These are phyloP conservation scores for Tuber indicum DNA, from an alignment of 495 filamentous ascomycete genomes.

Conservation along the genomic window DNA sequence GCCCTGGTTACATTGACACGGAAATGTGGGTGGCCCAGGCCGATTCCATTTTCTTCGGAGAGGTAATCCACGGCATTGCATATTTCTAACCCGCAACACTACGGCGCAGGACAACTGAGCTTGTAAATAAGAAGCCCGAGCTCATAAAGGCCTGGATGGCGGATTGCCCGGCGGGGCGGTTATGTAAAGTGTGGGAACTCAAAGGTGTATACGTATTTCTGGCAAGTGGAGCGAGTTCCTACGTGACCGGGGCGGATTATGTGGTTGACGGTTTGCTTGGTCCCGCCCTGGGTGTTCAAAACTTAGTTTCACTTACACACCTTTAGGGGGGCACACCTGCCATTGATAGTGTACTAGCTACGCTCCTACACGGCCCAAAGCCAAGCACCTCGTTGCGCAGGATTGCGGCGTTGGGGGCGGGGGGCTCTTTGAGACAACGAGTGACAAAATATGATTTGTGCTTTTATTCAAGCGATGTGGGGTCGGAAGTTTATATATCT, in stretches of 20 bases:
- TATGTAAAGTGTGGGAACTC: slow-evolving; percentile 85
- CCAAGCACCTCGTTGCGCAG: neutral
- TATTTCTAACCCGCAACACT: slow-evolving; percentile 14
- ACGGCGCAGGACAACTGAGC: slow-evolving; percentile 44
- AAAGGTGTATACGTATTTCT: slow-evolving; percentile 91
- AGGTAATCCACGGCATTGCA: neutral
- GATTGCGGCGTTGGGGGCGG: no score
- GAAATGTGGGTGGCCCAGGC: slow-evolving; percentile 27
- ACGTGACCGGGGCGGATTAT: slow-evolving; percentile 86
- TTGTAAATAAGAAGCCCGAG: slow-evolving; percentile 77
- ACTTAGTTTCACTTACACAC: slow-evolving; percentile 13
- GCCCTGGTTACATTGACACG: slow-evolving; percentile 58
- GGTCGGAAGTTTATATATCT: neutral
- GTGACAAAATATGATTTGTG: neutral
- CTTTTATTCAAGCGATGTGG: neutral
- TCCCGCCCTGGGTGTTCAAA: neutral
- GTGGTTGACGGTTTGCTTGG: slow-evolving; percentile 65
- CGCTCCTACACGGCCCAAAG: neutral
- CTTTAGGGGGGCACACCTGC: slow-evolving; percentile 34
- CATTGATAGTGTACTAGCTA: slow-evolving; percentile 12
- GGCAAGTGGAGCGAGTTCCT: slow-evolving; percentile 73
- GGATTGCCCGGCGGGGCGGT: slow-evolving; percentile 82
- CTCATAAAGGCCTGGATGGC: slow-evolving; percentile 80
- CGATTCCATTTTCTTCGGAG: neutral
- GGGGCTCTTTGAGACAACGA: neutral